Conservation (phyloP, 2,329 filamentous ascomycete genomes). For the Aureobasidium sp. region DNA sequence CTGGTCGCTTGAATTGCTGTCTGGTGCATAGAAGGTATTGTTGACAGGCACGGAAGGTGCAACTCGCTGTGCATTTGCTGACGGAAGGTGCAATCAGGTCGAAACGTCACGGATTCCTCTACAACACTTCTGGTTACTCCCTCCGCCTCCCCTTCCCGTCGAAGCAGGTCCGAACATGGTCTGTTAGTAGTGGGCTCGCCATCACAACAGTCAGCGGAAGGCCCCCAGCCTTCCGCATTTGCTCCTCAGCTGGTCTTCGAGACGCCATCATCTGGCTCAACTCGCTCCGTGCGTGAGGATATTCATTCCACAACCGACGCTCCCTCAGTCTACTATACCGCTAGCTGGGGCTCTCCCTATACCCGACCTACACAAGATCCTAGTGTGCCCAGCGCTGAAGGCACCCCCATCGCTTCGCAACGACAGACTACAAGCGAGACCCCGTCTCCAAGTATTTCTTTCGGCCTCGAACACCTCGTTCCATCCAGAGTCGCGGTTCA, state of each 20-base stretch:
- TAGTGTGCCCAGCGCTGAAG: slow-evolving; percentile 8
- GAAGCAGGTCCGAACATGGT: slow-evolving; percentile 2
- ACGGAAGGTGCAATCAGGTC: background rate
- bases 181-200: background rate
- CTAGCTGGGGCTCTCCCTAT: slow-evolving; percentile 90
- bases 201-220: background rate
- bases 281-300: background rate
- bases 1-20: background rate
- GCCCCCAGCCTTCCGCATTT: background rate
- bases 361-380: slow-evolving; percentile 44
- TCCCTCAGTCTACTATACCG: slow-evolving; percentile 45
- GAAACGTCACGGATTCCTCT: slow-evolving; percentile 5
- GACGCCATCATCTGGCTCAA: background rate
- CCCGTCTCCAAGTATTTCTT: slow-evolving; percentile 22
- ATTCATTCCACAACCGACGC: background rate
- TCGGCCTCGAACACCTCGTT: slow-evolving; percentile 27
- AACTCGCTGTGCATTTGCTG: too few species aligned
- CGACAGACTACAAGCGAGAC: slow-evolving; percentile 17
- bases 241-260: slow-evolving; percentile 3
- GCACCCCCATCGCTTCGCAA: slow-evolving; percentile 12
- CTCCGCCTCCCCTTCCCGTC: background rate
- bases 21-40: background rate
- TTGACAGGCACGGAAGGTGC: background rate
- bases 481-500: slow-evolving; percentile 20
- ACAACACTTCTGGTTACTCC: background rate